Base-by-base conservation (phyloP, 768 basidiomycete genomes). In the Mycena leptocephala region DNA sequence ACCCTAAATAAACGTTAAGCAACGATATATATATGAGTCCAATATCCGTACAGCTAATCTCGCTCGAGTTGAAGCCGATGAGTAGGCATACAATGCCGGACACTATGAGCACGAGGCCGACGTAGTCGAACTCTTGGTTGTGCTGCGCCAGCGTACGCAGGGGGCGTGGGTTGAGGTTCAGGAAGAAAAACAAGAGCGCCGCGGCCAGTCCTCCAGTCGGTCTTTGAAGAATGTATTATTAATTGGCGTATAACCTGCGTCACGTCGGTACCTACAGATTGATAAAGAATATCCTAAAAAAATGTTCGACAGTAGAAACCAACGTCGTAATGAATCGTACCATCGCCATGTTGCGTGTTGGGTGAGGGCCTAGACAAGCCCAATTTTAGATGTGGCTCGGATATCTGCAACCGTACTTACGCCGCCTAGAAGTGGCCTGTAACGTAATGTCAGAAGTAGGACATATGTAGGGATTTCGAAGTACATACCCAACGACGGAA, bases 301-400 rank as follows among this genome's bases (percentile, higher is more conserved):
- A 72, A 37, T 28, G 46, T 39, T 13, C 16, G n/a, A n/a, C 39
- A 48, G 18, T 39, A 62, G 41, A 24, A 76, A 72, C 16, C 41
- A 26, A 64, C 14, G 48, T 18, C 43, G 20, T 41, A 28, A 30
- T 63, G 51, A 74, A 70, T 70, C 87, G 51, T 76, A 92, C 95
- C 95, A 96, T 85, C 95, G 85, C 95, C 95, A 96, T 1, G 92
- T 88, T 22, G 92, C 92, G 80, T 94, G 93, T 80, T 95, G 92
- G 0, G 95, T 91, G 72, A 96, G 91, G 16, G 84, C 92, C 93
- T 94, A 59, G 22, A 77, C 32, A 56, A 24, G 16, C 6, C 68
- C 32, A 48, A 70, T 76, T 46, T 53, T 37, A 37, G 14, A 9
- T 22, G 8, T 5, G 26, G 2, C 32, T 1, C 11, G 24, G 13